phyloP scores from a whole-genome alignment of 2,329 filamentous ascomycete genomes.

The Sarocladiaceae sp. region DNA sequence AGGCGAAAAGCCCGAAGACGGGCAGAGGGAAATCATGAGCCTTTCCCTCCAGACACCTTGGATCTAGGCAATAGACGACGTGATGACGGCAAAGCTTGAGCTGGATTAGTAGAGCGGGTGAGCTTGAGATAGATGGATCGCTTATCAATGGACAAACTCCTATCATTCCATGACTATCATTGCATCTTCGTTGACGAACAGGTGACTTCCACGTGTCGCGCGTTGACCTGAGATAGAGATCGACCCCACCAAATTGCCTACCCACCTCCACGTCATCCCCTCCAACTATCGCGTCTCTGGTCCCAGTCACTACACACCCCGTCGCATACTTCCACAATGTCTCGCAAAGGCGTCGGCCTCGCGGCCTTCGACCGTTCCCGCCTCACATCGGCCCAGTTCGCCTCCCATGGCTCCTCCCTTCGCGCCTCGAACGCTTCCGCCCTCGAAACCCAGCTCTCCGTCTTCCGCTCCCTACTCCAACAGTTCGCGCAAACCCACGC shows the following conservation, averaged over 20 bases:
- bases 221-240: background rate
- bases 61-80: background rate
- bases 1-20: background rate
- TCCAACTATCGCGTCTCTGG: background rate
- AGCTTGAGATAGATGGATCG: background rate
- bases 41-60: background rate
- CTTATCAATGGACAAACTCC: background rate
- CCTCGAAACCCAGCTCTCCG: constrained; percentile 86
- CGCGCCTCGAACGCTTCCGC: constrained; percentile 79
- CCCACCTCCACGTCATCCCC: constrained; percentile 5
- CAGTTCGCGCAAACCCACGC: constrained; percentile 94
- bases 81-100: background rate
- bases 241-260: background rate
- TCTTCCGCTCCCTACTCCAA: constrained; percentile 92
- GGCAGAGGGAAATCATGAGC: background rate
- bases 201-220: constrained; percentile 1
- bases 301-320: background rate
- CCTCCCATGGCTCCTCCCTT: constrained; percentile 82
- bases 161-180: background rate
- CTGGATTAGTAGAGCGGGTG: background rate
- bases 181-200: background rate
- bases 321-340: constrained; percentile 38
- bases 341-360: constrained; percentile 81
- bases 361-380: constrained; percentile 84
- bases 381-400: constrained; percentile 84